Evolutionary conservation across 306 rosid genomes (phyloP).

Genomic region (Urtica urens): DNA sequence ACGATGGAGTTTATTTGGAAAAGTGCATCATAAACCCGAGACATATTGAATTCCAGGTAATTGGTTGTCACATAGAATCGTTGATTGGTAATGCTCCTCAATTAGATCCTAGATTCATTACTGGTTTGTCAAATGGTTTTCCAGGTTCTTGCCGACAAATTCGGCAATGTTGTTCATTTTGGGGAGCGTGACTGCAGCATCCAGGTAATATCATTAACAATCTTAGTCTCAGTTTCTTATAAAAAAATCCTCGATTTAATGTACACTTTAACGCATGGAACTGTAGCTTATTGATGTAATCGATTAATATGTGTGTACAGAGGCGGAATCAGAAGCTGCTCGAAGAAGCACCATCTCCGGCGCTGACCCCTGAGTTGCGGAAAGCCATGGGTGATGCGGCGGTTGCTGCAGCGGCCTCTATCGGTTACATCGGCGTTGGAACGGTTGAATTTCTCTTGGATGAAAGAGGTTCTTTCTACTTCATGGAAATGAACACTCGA

Average conservation of each 20-base stretch:
- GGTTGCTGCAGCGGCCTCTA: constrained; percentile 94
- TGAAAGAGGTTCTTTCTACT: constrained; percentile 97
- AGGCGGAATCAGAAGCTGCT: constrained; percentile 91
- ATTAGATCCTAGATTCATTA: no score
- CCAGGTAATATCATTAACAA: constrained; percentile 57
- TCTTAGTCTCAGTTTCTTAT: no score
- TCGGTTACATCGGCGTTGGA: constrained; percentile 94
- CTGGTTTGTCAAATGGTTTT: constrained; percentile 9
- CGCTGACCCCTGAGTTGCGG: constrained; percentile 82
- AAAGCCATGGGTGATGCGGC: constrained; percentile 99
- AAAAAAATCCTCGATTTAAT: no score
- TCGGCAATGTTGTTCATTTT: constrained; percentile 90
- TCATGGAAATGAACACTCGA: constrained; percentile 99
- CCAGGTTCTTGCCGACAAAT: constrained; percentile 94
- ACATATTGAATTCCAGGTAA: constrained; percentile 98
- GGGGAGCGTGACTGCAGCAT: constrained; percentile 99
- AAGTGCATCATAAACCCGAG: constrained; percentile 93
- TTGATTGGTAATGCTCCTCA: background rate
- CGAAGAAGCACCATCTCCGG: constrained; percentile 99
- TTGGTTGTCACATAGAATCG: no score
- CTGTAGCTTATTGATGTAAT: background rate
- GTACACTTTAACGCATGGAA: no score
- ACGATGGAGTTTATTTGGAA: constrained; percentile 96
- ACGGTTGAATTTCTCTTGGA: constrained; percentile 94
- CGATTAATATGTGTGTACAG: constrained; percentile 21